Base-by-base conservation (phyloP, 139 green algal genomes). In the Chlamydomonas sphaeroides region DNA sequence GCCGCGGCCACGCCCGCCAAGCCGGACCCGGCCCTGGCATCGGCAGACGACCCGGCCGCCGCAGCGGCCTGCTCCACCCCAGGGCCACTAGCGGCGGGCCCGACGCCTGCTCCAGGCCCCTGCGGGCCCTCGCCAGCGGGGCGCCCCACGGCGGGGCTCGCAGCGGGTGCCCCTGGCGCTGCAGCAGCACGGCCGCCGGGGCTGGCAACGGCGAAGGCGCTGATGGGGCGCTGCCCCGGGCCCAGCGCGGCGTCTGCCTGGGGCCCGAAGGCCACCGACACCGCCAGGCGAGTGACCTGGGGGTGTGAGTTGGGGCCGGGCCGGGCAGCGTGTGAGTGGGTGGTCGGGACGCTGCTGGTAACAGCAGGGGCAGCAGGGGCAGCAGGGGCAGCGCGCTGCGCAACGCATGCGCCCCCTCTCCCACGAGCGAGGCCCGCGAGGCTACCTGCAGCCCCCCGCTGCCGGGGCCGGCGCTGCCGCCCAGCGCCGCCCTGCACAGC, bases 201-300 rank as follows among this genome's bases (percentile, higher is more conserved):
- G n/a, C n/a, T n/a, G 45, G 45, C 45, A 21, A 14, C 14, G 45
- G 56, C 33, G 59, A 80, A 80, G 41, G 26, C 39, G n/a, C 39
- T 70, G 57, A 80, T 80, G 56, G 73, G 61, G 39, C 73, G 73
- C 73, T 80, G 73, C 3, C 73, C 73, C 6, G 41, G 41, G 15
- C 1, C 65, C 32, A 17, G 30, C 15, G 35, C 72, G 2, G 2
- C 35, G 10, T 23, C 20, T 25, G 36, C 79, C 20, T 42, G 5
- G 11, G 57, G 33, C 32, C 5, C 48, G 53, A 51, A 86, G 5
- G 28, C 23, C n/a, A 67, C 80, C 7, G 80, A 45, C 35, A 86
- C 33, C 0, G 65, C 72, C 42, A 86, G 48, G 2, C 80, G 70
- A 32, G 80, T 82, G 59, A 82, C 57, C 75, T 82, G 42, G 30